Percentiles rank a stretch among this genome's conserved stretches.
Conservation (phyloP, 108 stramenopile genomes). For the Schizochytrium sp. region DNA sequence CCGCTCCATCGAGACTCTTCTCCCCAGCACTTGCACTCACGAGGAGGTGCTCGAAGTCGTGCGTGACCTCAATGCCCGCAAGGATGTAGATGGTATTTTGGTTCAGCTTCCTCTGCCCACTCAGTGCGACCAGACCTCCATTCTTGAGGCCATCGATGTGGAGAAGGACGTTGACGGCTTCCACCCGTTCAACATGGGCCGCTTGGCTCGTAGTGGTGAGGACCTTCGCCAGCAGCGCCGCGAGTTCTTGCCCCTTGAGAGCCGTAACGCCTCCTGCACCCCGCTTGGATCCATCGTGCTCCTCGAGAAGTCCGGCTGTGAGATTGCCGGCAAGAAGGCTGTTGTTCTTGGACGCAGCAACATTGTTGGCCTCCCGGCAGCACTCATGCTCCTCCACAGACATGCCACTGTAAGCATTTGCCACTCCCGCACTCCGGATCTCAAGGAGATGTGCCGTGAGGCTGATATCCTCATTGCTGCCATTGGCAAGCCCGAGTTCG, state of each 20-base stretch:
- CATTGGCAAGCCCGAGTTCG: constrained; percentile 87
- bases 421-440: constrained; percentile 88
- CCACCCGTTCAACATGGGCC: constrained; percentile 89
- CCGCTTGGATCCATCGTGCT: constrained; percentile 92
- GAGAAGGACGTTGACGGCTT: constrained; percentile 97
- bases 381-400: constrained; percentile 87
- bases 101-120: constrained; percentile 94
- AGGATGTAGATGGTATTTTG: constrained; percentile 91
- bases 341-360: constrained; percentile 91
- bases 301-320: constrained; percentile 85
- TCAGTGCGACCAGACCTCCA: constrained; percentile 85
- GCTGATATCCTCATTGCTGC: constrained; percentile 98
- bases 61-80: constrained; percentile 81
- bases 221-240: constrained; percentile 66
- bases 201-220: constrained; percentile 71
- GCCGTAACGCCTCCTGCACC: constrained; percentile 82
- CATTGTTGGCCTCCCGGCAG: constrained; percentile 91
- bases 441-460: constrained; percentile 75
- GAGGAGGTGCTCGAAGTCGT: constrained; percentile 83
- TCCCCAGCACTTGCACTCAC: constrained; percentile 84
- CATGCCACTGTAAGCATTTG: constrained; percentile 94
- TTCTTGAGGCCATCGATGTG: constrained; percentile 80
- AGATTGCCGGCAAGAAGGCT: constrained; percentile 87
- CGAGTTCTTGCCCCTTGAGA: constrained; percentile 76
- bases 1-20: constrained; percentile 82